These are phyloP conservation scores for Erodium chrysanthum DNA, from an alignment of 441 rosid genomes.

Conservation along the genomic window DNA sequence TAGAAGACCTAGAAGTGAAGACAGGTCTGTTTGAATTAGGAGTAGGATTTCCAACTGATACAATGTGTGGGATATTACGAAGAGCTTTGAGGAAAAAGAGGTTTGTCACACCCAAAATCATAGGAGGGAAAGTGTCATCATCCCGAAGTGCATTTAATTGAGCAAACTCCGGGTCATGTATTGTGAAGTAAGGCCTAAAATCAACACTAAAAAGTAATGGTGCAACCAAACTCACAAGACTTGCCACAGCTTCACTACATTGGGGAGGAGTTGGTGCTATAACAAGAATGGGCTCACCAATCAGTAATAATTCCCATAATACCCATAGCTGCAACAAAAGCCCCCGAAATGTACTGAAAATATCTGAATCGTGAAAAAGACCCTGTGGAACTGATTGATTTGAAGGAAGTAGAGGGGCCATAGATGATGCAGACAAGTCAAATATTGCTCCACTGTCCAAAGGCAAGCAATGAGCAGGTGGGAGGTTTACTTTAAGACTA, in stretches of 20 bases:
- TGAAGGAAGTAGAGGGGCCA: constrained; percentile 86
- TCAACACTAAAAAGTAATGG: constrained; percentile 78
- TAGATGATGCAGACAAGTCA: constrained; percentile 76
- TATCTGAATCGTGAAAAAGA: constrained; percentile 87
- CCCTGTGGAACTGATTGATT: constrained; percentile 93
- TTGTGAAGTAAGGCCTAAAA: constrained; percentile 96
- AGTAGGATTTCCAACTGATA: constrained; percentile 80
- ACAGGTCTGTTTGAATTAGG: constrained; percentile 48
- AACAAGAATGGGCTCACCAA: constrained; percentile 91
- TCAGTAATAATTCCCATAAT: constrained; percentile 78
- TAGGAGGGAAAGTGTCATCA: constrained; percentile 75
- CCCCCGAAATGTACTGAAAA: constrained; percentile 74
- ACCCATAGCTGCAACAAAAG: constrained; percentile 83
- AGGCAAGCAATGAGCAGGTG: constrained; percentile 85
- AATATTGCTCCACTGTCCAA: constrained; percentile 43
- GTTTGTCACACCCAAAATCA: constrained; percentile 90
- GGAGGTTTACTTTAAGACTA: constrained; percentile 64
- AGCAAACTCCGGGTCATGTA: constrained; percentile 82
- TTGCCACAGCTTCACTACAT: constrained; percentile 91
- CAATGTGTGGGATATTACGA: constrained; percentile 74
- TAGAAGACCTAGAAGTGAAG: constrained; percentile 42
- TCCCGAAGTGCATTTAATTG: constrained; percentile 56
- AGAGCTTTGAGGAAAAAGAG: constrained; percentile 91
- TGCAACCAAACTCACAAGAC: constrained; percentile 89
- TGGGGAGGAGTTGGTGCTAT: constrained; percentile 97